Evolutionary conservation across 208 protist species (phyloP), one percentile per base, ranked within the genome.

Genomic region (Wallacemonas sp.): DNA sequence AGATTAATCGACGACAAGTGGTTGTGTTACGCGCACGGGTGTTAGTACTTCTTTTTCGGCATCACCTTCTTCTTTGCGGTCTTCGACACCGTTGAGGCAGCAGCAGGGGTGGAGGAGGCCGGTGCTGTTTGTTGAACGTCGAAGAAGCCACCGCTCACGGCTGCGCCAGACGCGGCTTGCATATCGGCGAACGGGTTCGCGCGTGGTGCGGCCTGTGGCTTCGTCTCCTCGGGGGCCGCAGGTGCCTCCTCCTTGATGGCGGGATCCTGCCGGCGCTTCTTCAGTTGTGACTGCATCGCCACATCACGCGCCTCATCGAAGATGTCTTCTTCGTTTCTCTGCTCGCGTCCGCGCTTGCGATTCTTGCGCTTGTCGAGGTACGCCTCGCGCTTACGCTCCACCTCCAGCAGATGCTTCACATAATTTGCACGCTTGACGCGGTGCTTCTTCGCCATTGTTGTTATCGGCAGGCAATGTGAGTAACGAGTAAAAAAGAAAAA

Each of bases 401-500:
- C 32, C 10, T 64, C 44, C 17, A 78, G 75, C 32, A 95, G 79
- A 64, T 92, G 77, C 6, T 87, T 71, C 13, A 95, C 85, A 38
- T 95, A 92, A 41, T 89, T 90, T 46, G 88, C 76, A 1, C 89
- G 78, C 75, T 95, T 95, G 2, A 91, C 85, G 46, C 89, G 89
- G 60, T 95, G 89, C 45, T 95, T 95, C 73, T 95, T 95, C 9
- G 89, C 70, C 89, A 95, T 95, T 48, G 42, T 48, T 5, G 0
- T 34, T 54, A 9, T 29, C 50, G 26, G 13, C 42, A 59, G 24
- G 9, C 29, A 59, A 63, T 52, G n/a, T 42, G 33, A 50, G 30
- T 19, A 54, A 41, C 33, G 60, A 45, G 3, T 15, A 62, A 41
- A 15, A 57, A 8, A 30, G 50, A 30, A 21, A 57, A 10, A 57